These are phyloP conservation scores for Eutrema japonicum DNA, from an alignment of 345 rosid genomes.

Conservation along the genomic window DNA sequence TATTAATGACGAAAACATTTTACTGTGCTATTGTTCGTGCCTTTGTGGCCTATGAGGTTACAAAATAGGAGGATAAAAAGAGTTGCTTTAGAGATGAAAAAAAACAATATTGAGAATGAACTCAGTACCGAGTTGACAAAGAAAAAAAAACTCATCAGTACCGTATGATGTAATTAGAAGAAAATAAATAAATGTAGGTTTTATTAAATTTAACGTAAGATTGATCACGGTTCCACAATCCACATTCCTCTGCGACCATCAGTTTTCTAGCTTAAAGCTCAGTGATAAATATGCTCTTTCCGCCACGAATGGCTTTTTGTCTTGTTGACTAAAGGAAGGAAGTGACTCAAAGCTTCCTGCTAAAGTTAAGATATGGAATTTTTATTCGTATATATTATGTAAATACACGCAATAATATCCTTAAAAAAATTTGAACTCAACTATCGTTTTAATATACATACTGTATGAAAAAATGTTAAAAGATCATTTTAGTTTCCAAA, in stretches of 20 bases:
- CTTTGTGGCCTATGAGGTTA: not conserved
- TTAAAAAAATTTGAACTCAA: not conserved
- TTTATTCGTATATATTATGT: conserved; percentile 13
- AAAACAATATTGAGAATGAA: too few relatives aligned
- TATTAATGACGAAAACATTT: not conserved
- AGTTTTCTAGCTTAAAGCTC: conserved; percentile 31
- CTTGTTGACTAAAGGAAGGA: conserved; percentile 42
- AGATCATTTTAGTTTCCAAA: not conserved
- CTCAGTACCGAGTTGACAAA: too few relatives aligned
- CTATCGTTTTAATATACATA: not conserved
- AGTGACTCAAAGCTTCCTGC: conserved; percentile 41
- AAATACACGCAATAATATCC: not conserved
- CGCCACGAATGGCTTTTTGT: conserved; percentile 43
- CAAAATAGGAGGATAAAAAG: not conserved
- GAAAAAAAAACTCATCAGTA: too few relatives aligned
- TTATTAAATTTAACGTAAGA: conserved; percentile 9
- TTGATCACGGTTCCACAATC: conserved; percentile 1
- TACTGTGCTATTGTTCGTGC: not conserved
- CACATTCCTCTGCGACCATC: conserved; percentile 24
- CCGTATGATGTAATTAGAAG: not conserved
- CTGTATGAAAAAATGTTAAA: not conserved
- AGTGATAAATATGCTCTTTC: conserved; percentile 42
- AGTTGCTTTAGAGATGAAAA: not conserved
- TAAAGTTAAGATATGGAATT: conserved; percentile 25
- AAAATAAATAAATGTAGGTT: not conserved